Conservation (phyloP, 2,329 filamentous ascomycete genomes). For the Sporothrix mexicana region DNA sequence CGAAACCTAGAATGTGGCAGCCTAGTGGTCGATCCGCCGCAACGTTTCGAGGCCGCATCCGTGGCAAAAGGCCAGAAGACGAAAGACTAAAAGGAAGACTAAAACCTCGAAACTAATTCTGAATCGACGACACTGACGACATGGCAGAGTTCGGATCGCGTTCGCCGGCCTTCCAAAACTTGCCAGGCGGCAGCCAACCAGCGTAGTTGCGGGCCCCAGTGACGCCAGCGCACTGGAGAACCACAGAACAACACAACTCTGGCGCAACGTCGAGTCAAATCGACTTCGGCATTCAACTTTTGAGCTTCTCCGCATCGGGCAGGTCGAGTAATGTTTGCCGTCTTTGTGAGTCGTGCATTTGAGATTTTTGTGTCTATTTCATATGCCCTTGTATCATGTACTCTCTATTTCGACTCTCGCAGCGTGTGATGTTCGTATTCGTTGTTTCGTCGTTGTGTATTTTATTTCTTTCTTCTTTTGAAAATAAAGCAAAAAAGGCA, state of each 20-base stretch:
- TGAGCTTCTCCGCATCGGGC: conserved; percentile 13
- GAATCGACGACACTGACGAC: too few relatives aligned
- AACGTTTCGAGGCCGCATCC: neutral
- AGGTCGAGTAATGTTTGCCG: conserved; percentile 2
- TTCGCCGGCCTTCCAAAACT: conserved; percentile 15
- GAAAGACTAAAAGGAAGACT: too few relatives aligned
- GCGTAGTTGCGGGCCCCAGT: neutral
- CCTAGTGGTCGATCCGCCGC: neutral
- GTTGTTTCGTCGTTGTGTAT: neutral
- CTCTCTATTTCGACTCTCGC: conserved; percentile 18
- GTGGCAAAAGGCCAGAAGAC: neutral
- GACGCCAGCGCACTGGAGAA: neutral
- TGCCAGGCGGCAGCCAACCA: conserved; percentile 2
- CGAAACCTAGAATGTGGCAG: conserved; percentile 8
- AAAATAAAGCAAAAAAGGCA: too few relatives aligned
- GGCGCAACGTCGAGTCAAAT: neutral
- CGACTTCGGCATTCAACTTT: neutral
- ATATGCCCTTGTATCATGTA: neutral
- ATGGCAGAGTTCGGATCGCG: neutral
- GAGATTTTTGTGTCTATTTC: neutral
- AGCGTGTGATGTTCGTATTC: neutral
- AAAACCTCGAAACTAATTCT: too few relatives aligned
- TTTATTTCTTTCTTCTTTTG: neutral
- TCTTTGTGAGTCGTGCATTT: neutral
- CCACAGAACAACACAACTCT: neutral